Evolutionary conservation across 2,329 filamentous ascomycete species (phyloP).

Genomic region (Helminthosporium solani): DNA sequence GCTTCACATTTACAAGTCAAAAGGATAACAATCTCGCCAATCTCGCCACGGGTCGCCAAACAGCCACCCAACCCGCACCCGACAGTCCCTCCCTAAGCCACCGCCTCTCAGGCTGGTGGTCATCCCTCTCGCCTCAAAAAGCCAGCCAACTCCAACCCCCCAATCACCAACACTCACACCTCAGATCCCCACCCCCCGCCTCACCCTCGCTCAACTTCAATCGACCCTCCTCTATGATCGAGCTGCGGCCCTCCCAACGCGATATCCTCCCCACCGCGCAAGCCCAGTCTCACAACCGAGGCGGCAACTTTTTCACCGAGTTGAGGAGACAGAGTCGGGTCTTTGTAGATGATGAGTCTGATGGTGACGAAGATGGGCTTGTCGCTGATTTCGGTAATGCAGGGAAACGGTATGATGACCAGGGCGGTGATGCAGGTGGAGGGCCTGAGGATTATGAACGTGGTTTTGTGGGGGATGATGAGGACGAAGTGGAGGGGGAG

Average conservation of each 20-base stretch:
- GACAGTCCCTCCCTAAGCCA: constrained; percentile 33
- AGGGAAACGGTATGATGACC: constrained; percentile 7
- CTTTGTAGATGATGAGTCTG: constrained; percentile 11
- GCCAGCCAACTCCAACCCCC: constrained; percentile 5
- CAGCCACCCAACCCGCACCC: constrained; percentile 11
- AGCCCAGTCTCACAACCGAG: constrained; percentile 12
- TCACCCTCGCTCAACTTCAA: constrained; percentile 21
- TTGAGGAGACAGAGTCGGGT: constrained; percentile 45
- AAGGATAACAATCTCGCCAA: constrained; percentile 11
- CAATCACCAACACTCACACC: constrained; percentile 1
- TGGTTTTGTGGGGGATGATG: constrained; percentile 10
- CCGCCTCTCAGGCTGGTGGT: constrained; percentile 42
- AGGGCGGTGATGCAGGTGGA: background rate
- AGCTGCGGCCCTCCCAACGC: constrained; percentile 31
- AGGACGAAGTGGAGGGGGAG: constrained; percentile 11
- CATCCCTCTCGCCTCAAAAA: constrained; percentile 26
- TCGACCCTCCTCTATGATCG: constrained; percentile 40
- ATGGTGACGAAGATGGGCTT: constrained; percentile 3
- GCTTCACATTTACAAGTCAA: constrained; percentile 30
- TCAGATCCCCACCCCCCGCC: constrained; percentile 9
- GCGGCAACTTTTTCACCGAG: constrained; percentile 45
- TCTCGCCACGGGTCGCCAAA: constrained; percentile 9
- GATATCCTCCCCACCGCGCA: constrained; percentile 1
- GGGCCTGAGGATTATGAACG: constrained; percentile 7
- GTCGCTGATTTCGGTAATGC: constrained; percentile 11